phyloP scores from a whole-genome alignment of 352 stramenopile genomes.

The Bremia lactucae region DNA sequence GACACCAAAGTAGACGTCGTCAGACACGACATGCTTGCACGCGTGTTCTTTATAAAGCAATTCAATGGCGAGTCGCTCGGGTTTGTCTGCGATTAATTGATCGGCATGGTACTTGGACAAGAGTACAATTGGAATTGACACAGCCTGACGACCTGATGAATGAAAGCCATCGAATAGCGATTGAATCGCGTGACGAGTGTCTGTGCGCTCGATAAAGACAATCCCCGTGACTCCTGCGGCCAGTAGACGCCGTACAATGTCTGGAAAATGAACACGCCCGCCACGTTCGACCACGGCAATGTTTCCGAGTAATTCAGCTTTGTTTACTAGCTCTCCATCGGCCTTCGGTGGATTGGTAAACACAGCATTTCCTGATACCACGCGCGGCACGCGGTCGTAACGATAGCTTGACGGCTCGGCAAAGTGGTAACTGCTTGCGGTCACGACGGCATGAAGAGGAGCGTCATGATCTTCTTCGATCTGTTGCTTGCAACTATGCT shows the following conservation, averaged over 20 bases:
- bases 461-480: constrained; percentile 13
- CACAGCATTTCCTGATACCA: constrained; percentile 38
- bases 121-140: constrained; percentile 69
- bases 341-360: constrained; percentile 58
- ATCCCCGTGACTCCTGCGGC: constrained; percentile 51
- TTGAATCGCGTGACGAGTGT: constrained; percentile 45
- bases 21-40: constrained; percentile 48
- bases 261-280: constrained; percentile 71
- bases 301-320: constrained; percentile 37
- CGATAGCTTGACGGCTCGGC: constrained; percentile 75
- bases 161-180: constrained; percentile 83
- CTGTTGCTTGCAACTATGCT: constrained; percentile 15
- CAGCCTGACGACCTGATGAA: constrained; percentile 63
- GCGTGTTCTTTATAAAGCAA: constrained; percentile 58
- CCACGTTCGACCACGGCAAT: constrained; percentile 73
- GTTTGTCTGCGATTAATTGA: constrained; percentile 46
- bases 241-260: constrained; percentile 68
- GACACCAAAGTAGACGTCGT: constrained; percentile 68
- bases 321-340: constrained; percentile 60
- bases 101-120: constrained; percentile 72
- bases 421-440: constrained; percentile 47
- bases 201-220: constrained; percentile 64
- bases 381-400: constrained; percentile 51
- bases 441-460: constrained; percentile 7
- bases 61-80: constrained; percentile 50